Conservation (phyloP, 2,329 filamentous ascomycete genomes). For the Mycosphaerella sp. region DNA sequence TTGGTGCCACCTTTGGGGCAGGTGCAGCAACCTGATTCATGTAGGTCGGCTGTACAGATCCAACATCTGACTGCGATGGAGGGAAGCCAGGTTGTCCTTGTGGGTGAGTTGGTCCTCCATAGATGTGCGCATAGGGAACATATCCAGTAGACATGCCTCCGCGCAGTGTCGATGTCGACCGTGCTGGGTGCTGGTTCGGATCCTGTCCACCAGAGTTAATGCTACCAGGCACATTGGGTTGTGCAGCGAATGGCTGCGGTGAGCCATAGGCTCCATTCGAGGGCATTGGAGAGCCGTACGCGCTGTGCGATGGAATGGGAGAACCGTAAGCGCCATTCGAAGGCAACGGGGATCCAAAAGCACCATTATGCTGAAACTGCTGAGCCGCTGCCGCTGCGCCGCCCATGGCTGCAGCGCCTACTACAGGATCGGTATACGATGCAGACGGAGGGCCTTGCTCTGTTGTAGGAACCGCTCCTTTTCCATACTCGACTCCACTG, state of each 20-base stretch:
- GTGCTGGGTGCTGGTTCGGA: slow-evolving; percentile 10
- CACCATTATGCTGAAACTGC: slow-evolving; percentile 9
- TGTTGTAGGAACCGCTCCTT: slow-evolving; percentile 13
- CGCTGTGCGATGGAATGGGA: not conserved
- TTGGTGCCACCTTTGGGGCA: slow-evolving; percentile 15
- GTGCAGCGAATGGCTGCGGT: slow-evolving; percentile 12
- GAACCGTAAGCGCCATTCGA: not conserved
- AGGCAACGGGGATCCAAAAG: not conserved
- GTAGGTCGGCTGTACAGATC: slow-evolving; percentile 24
- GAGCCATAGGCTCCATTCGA: slow-evolving; percentile 8
- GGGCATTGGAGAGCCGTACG: slow-evolving; percentile 7
- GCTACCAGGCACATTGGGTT: slow-evolving; percentile 9
- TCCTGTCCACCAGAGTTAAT: slow-evolving; percentile 7
- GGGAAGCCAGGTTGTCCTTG: slow-evolving; percentile 10
- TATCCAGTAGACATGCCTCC: slow-evolving; percentile 28
- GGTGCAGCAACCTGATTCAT: slow-evolving; percentile 22
- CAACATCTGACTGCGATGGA: slow-evolving; percentile 20
- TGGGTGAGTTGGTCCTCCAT: slow-evolving; percentile 23
- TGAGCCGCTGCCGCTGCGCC: slow-evolving; percentile 13
- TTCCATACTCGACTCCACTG: slow-evolving; percentile 14
- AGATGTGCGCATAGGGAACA: slow-evolving; percentile 34
- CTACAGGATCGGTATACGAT: slow-evolving; percentile 4
- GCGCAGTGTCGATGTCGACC: slow-evolving; percentile 21
- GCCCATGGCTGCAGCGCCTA: slow-evolving; percentile 12
- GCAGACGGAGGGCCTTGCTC: slow-evolving; percentile 8